These are phyloP conservation scores for Aplosporella prunicola DNA, from an alignment of 2,329 filamentous ascomycete genomes.

Conservation along the genomic window DNA sequence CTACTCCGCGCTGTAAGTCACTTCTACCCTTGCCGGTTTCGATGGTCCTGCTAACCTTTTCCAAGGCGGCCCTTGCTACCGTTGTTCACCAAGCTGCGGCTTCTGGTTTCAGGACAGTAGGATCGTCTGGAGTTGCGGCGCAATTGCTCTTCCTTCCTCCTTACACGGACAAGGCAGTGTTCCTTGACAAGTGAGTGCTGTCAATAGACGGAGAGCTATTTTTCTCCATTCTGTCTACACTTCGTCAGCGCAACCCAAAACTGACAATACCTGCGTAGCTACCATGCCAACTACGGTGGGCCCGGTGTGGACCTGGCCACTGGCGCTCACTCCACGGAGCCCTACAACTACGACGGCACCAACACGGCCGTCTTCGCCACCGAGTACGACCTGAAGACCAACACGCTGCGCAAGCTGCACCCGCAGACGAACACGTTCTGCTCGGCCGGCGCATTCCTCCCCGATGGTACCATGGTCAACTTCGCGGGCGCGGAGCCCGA, in stretches of 20 bases:
- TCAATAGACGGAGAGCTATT: background rate
- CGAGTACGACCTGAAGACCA: constrained; percentile 11
- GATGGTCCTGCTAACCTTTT: background rate
- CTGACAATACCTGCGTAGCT: constrained; percentile 2
- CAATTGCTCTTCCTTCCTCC: constrained; percentile 14
- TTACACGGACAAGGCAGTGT: constrained; percentile 12
- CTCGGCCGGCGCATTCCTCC: constrained; percentile 13
- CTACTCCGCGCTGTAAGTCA: constrained; percentile 1
- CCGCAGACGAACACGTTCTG: constrained; percentile 13
- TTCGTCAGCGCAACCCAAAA: background rate
- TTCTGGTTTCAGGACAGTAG: constrained; percentile 13
- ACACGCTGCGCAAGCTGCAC: constrained; percentile 11
- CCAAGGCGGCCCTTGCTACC: background rate
- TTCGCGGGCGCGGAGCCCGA: constrained; percentile 12
- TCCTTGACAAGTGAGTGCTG: constrained; percentile 13
- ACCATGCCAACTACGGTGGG: constrained; percentile 13
- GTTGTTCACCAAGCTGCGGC: constrained; percentile 6
- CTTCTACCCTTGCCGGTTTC: background rate
- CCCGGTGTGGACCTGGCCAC: constrained; percentile 11
- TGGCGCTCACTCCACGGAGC: constrained; percentile 8
- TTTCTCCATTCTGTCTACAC: background rate
- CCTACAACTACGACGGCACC: constrained; percentile 11
- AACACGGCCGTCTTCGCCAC: constrained; percentile 12
- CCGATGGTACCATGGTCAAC: constrained; percentile 13
- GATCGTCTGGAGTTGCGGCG: constrained; percentile 12